Conservation (phyloP, 78 protist genomes). For the Protostelium mycophagum region DNA sequence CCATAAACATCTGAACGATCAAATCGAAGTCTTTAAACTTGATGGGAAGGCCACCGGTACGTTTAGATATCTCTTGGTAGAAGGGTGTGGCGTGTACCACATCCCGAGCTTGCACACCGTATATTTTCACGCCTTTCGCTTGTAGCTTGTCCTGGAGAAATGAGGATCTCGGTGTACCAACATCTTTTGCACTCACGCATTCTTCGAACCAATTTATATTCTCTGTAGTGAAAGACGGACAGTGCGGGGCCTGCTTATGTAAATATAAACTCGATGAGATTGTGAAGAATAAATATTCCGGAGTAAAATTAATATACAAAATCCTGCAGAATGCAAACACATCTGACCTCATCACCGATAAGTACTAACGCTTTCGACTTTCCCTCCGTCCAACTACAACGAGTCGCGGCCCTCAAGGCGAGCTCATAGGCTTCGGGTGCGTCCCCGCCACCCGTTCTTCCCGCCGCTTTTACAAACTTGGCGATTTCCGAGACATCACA, state of each 20-base stretch:
- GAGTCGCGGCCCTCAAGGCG: slow-evolving; percentile 24
- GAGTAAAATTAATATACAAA: too few species aligned
- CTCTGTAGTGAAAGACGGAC: slow-evolving; percentile 38
- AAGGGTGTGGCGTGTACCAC: neutral
- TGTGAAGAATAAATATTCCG: too few species aligned
- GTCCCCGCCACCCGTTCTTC: slow-evolving; percentile 37
- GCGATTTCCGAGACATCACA: slow-evolving; percentile 2
- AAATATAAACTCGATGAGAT: too few species aligned
- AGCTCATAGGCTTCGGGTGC: slow-evolving; percentile 53
- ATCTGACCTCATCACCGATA: slow-evolving; percentile 29
- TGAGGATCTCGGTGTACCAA: neutral
- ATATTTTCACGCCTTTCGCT: slow-evolving; percentile 35
- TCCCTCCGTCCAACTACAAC: slow-evolving; percentile 21
- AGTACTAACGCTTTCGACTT: slow-evolving; percentile 48
- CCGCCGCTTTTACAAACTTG: slow-evolving; percentile 15
- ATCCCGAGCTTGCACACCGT: slow-evolving; percentile 41
- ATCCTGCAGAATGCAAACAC: neutral
- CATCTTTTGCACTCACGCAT: neutral
- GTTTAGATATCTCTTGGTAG: slow-evolving; percentile 40
- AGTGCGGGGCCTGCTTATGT: slow-evolving; percentile 16
- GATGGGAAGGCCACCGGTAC: slow-evolving; percentile 42
- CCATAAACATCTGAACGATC: slow-evolving; percentile 59
- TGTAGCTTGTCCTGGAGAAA: slow-evolving; percentile 11
- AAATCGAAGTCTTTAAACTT: slow-evolving; percentile 26
- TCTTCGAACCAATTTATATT: slow-evolving; percentile 23